Percentiles rank a stretch among this genome's conserved stretches.
These are phyloP conservation scores for Pelargonium nanum DNA, from an alignment of 345 rosid species.

Conservation along the genomic window DNA sequence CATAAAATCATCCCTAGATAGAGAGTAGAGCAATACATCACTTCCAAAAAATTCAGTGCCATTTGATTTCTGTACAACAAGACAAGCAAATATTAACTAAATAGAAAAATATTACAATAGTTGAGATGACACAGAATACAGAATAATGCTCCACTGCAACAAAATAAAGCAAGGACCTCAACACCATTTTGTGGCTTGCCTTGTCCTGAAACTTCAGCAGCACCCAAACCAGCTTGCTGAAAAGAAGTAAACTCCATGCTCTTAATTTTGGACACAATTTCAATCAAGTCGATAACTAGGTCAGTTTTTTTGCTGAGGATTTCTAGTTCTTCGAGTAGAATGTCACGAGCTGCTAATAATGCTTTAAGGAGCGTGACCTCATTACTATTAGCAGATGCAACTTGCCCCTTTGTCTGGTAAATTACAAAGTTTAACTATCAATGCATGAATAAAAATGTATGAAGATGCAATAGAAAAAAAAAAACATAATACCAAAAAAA, in stretches of 20 bases:
- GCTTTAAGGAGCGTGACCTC: slow-evolving; percentile 50
- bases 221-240: slow-evolving; percentile 25
- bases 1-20: slow-evolving; percentile 40
- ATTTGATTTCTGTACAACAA: slow-evolving; percentile 38
- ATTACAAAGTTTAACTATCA: slow-evolving; percentile 19
- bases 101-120: slow-evolving; percentile 7
- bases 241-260: slow-evolving; percentile 29
- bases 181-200: slow-evolving; percentile 55
- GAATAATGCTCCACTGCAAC: slow-evolving; percentile 5
- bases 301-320: slow-evolving; percentile 53
- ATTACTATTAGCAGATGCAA: slow-evolving; percentile 34
- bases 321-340: slow-evolving; percentile 52
- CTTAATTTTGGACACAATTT: slow-evolving; percentile 39
- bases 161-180: slow-evolving; percentile 65
- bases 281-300: slow-evolving; percentile 42
- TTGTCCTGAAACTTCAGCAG: slow-evolving; percentile 34
- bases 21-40: slow-evolving; percentile 29
- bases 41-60: slow-evolving; percentile 27
- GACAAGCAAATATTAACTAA: slow-evolving; percentile 14
- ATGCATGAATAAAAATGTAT: slow-evolving; percentile 8
- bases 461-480: too few species aligned
- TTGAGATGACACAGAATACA: slow-evolving; percentile 6
- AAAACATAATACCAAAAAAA: slow-evolving; percentile 7
- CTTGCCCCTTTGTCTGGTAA: slow-evolving; percentile 40
- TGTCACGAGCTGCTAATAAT: slow-evolving; percentile 52